Percentiles rank a stretch among this genome's conserved stretches.
phyloP scores from a whole-genome alignment of 352 stramenopile species.

The Pythium dissotocum region DNA sequence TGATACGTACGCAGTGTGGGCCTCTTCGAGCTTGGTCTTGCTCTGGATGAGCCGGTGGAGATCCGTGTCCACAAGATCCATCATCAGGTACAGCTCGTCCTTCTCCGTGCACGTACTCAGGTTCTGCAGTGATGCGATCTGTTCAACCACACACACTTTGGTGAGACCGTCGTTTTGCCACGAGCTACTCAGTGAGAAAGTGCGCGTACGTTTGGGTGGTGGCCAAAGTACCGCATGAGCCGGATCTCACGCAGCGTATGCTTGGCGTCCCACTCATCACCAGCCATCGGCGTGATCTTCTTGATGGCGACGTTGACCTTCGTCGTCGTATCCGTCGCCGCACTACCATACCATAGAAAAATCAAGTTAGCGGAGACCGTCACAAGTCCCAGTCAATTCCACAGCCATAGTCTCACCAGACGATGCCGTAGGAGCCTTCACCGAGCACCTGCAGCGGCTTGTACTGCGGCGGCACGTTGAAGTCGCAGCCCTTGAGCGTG shows the following conservation, averaged over 20 bases:
- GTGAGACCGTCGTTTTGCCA: background rate
- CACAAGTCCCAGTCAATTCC: background rate
- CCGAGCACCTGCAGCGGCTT: constrained; percentile 85
- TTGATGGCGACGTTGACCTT: constrained; percentile 91
- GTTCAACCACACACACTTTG: background rate
- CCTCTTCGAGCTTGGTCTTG: constrained; percentile 84
- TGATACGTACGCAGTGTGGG: constrained; percentile 64
- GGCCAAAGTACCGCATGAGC: constrained; percentile 88
- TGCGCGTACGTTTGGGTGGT: constrained; percentile 82
- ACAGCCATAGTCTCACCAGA: constrained; percentile 49
- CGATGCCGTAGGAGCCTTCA: constrained; percentile 92
- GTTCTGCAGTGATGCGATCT: constrained; percentile 81
- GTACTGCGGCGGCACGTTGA: constrained; percentile 83
- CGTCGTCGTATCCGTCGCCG: constrained; percentile 69
- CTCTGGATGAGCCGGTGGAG: constrained; percentile 89
- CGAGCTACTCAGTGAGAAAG: background rate
- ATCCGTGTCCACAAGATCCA: constrained; percentile 94
- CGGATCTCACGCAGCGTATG: constrained; percentile 91
- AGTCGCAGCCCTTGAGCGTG: constrained; percentile 81
- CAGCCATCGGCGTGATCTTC: constrained; percentile 92
- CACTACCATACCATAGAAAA: constrained; percentile 31
- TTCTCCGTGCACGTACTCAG: constrained; percentile 84
- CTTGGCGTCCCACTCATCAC: constrained; percentile 89
- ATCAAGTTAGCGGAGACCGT: constrained; percentile 4
- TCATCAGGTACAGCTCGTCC: constrained; percentile 95